Evolutionary conservation across 257 asterid species (phyloP).

Genomic region (Solanum pinnatisectum): DNA sequence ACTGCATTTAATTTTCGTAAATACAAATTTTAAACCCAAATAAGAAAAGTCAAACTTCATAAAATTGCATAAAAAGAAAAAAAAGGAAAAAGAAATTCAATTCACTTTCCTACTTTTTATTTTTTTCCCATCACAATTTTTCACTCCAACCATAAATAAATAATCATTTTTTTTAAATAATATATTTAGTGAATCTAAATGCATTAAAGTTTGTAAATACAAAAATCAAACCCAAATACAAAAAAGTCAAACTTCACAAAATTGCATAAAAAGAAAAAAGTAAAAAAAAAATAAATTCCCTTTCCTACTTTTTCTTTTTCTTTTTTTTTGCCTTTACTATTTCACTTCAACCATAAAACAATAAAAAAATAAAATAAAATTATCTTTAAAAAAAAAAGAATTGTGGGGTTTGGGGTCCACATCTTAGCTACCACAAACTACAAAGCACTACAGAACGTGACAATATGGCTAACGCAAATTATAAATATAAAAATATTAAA

Average conservation of each 20-base stretch:
- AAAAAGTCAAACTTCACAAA: neutral
- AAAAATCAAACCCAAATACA: too few species aligned
- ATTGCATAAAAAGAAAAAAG: neutral
- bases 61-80: neutral
- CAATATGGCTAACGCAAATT: conserved; percentile 26
- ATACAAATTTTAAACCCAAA: neutral
- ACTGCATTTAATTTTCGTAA: neutral
- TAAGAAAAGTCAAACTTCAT: neutral
- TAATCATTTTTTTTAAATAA: too few species aligned
- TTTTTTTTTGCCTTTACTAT: neutral
- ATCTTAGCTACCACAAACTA: conserved; percentile 5
- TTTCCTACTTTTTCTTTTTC: neutral
- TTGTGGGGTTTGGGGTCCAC: conserved; percentile 17
- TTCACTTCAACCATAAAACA: neutral
- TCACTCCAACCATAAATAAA: neutral
- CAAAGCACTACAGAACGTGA: conserved; percentile 27
- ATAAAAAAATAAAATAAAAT: too few species aligned
- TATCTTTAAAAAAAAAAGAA: neutral
- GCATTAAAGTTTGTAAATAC: neutral
- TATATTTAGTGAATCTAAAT: too few species aligned
- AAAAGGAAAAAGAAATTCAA: neutral
- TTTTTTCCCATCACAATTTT: neutral
- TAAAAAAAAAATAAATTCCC: neutral
- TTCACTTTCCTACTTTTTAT: neutral
- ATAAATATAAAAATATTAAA: neutral